phyloP scores from a whole-genome alignment of 805 yeast genomes.

The Myxozyma neotropica region DNA sequence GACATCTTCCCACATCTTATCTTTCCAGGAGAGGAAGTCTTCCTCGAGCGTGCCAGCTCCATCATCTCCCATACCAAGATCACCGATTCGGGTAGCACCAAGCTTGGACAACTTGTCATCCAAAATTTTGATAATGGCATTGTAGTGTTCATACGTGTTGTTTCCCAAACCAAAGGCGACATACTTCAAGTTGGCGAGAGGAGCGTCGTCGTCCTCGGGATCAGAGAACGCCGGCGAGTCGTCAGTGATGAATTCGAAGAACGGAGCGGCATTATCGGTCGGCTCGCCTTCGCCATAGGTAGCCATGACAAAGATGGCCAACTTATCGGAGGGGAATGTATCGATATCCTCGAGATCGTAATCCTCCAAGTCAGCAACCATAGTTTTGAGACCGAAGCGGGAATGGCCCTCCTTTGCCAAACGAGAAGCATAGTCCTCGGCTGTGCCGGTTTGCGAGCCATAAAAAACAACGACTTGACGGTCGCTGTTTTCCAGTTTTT shows the following conservation, averaged over 20 bases:
- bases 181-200: slow-evolving; percentile 60
- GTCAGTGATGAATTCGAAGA: slow-evolving; percentile 63
- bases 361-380: slow-evolving; percentile 87
- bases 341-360: slow-evolving; percentile 80
- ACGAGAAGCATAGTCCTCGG: slow-evolving; percentile 93
- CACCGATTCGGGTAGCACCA: slow-evolving; percentile 74
- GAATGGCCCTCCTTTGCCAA: slow-evolving; percentile 85
- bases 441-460: slow-evolving; percentile 98
- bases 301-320: slow-evolving; percentile 79
- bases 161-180: slow-evolving; percentile 92
- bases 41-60: slow-evolving; percentile 94
- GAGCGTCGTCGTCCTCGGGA: slow-evolving; percentile 40
- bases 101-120: slow-evolving; percentile 56
- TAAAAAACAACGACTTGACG: slow-evolving; percentile 80
- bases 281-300: slow-evolving; percentile 99
- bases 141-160: slow-evolving; percentile 89
- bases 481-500: slow-evolving; percentile 53
- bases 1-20: slow-evolving; percentile 64
- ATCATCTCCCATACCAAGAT: slow-evolving; percentile 91
- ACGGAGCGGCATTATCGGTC: slow-evolving; percentile 87
- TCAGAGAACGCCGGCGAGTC: slow-evolving; percentile 55
- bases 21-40: slow-evolving; percentile 93
- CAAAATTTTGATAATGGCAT: slow-evolving; percentile 69
- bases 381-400: slow-evolving; percentile 75
- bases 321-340: slow-evolving; percentile 58